A percentile compares a stretch with the other conserved stretches of the same genome.
These are phyloP conservation scores for Hymenoscyphus fructigenus DNA, from an alignment of 2,329 filamentous ascomycete genomes.

Conservation along the genomic window DNA sequence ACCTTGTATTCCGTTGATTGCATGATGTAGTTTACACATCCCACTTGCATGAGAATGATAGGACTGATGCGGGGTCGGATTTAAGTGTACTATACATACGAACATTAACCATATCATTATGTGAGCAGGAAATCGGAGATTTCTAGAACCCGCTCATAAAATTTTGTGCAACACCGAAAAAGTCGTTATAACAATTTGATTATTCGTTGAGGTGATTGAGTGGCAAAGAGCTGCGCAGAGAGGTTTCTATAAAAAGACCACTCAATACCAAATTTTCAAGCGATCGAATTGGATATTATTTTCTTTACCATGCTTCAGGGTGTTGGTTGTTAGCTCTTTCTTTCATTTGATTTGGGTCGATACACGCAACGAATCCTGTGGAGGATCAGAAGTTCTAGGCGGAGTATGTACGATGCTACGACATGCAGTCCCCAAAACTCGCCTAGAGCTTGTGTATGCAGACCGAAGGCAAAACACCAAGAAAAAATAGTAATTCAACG, in stretches of 20 bases:
- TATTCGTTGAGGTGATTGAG: background rate
- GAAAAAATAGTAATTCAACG: background rate
- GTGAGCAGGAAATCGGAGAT: background rate
- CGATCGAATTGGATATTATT: background rate
- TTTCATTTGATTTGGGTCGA: background rate
- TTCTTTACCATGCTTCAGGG: background rate
- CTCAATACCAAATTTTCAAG: background rate
- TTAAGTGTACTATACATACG: background rate
- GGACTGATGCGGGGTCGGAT: background rate
- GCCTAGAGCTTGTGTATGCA: background rate
- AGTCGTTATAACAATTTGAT: no score
- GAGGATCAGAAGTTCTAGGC: background rate
- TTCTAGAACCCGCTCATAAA: background rate
- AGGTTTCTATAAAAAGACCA: background rate
- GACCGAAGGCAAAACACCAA: background rate
- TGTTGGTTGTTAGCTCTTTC: background rate
- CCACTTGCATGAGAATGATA: background rate
- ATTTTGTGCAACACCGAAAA: background rate
- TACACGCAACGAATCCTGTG: background rate
- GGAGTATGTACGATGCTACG: background rate
- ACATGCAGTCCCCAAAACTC: background rate
- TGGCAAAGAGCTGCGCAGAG: background rate
- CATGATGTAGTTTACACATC: no score
- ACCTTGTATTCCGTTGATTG: no score
- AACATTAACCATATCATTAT: background rate